Evolutionary conservation across 1,284 basidiomycete species (phyloP), one percentile per base, ranked within the genome.

Genomic region (Blastosporella zonata): DNA sequence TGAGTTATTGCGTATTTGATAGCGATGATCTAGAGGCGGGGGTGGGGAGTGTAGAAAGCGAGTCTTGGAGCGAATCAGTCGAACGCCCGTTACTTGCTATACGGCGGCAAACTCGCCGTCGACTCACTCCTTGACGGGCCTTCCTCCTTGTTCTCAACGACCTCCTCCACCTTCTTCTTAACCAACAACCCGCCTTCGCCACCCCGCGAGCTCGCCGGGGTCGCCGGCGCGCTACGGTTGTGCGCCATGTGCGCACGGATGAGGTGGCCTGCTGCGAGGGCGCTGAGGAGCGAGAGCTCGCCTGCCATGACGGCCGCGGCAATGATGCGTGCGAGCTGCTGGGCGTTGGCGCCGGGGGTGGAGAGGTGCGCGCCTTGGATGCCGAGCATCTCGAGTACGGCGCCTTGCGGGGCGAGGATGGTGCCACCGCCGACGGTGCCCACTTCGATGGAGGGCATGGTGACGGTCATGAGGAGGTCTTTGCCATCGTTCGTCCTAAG

Each of bases 391-490:
- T 96, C 91, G 53, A 97, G 82, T 54, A 97, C 86, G n/a, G 89
- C 82, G 41, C 81, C 78, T 67, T 97, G 95, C 0, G 95, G 93
- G 3, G 77, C 79, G 42, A 97, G 84, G 43, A 95, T 81, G 0
- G 96, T 99, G 33, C 96, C 96, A 36, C 96, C 96, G 31, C 96
- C 96, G 31, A 99, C 87, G 20, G 96, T 99, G 40, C 94, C 94
- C 39, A 96, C 93, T 72, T 97, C 94, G 65, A 97, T 93, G 29
- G 87, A 95, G 18, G 94, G 94, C 94, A 97, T 97, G 8, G 92
- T 86, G 49, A 93, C 78, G 0, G 93, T 93, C 72, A 97, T 83
- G 46, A 98, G 79, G 4, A 99, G 78, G 66, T 99, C 97, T 61
- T 91, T 75, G 49, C 87, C 93, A 57, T 88, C 81, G 71, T 97